Base-by-base conservation (phyloP, 208 protist species). In the Lotmaria passim region DNA sequence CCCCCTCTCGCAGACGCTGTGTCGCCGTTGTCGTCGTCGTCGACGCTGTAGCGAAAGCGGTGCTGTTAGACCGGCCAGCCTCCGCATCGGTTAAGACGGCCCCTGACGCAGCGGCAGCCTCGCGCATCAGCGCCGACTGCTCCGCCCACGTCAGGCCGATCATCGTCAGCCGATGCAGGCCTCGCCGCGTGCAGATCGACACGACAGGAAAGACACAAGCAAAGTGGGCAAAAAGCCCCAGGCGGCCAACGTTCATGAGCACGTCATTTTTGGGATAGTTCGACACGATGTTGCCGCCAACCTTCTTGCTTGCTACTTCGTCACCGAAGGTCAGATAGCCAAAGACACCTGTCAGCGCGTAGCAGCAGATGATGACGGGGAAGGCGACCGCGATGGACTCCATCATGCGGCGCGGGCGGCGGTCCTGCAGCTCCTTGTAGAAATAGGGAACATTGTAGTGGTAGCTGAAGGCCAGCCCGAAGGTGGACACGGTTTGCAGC, bases 191-290 rank as follows among this genome's bases (percentile, higher is more conserved):
- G 73, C 84, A 85, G 24, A 95, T 82, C 12, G 86, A 91, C 10
- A 95, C 71, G 26, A 95, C 83, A 15, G 90, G 90, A 52, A 88
- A 95, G 7, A 91, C 90, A 52, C 86, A 93, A 8, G 79, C 86
- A 80, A 95, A 95, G 53, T 95, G 90, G 7, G 86, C 48, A 73
- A 93, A 93, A 51, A 95, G 78, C 33, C 87, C 85, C 3, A 95
- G 57, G 10, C 85, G 85, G 2, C 80, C 90, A 55, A 95, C 68
- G 78, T 92, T 91, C 24, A 92, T 69, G 28, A 87, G 43, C 1
- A 70, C 7, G 48, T 95, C 90, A 33, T 82, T 59, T 36, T 67
- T 56, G 14, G 79, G 59, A 57, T 89, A 95, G 72, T 89, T 87
- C 28, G 67, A 67, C 28, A 88, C 81, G 68, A 92, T 90, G 76